These are phyloP conservation scores for Kodamaea alishanica DNA, from an alignment of 1,139 yeast species.

Conservation along the genomic window DNA sequence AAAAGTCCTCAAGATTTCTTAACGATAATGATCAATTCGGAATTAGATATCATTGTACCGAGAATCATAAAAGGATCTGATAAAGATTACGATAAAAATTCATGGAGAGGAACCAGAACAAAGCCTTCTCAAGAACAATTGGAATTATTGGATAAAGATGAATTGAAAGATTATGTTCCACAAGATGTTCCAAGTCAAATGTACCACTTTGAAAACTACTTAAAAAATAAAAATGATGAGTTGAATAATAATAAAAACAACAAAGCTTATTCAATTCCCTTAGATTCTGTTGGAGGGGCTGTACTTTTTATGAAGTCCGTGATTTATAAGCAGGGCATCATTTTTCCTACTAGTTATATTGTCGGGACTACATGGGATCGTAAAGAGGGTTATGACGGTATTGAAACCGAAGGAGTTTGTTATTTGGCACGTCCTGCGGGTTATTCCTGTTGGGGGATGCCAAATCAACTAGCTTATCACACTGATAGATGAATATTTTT, in stretches of 20 bases:
- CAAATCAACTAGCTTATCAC: slow-evolving; percentile 31
- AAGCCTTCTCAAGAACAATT: slow-evolving; percentile 33
- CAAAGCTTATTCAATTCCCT: slow-evolving; percentile 20
- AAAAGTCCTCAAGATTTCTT: slow-evolving; percentile 25
- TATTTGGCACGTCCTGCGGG: slow-evolving; percentile 44
- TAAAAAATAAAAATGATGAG: slow-evolving; percentile 15
- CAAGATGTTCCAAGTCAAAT: slow-evolving; percentile 28
- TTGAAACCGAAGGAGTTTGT: slow-evolving; percentile 52
- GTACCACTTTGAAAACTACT: slow-evolving; percentile 29
- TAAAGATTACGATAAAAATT: slow-evolving; percentile 40
- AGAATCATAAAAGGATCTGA: slow-evolving; percentile 32
- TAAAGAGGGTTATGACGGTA: slow-evolving; percentile 49
- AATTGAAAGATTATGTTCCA: slow-evolving; percentile 40
- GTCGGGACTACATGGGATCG: slow-evolving; percentile 50
- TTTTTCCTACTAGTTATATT: slow-evolving; percentile 43
- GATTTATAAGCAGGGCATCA: slow-evolving; percentile 42
- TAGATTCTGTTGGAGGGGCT: slow-evolving; percentile 52
- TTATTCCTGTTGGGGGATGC: slow-evolving; percentile 44
- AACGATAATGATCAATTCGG: slow-evolving; percentile 28
- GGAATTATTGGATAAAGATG: slow-evolving; percentile 26
- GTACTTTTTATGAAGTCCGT: slow-evolving; percentile 40
- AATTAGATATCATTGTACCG: slow-evolving; percentile 41
- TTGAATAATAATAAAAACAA: slow-evolving; percentile 13
- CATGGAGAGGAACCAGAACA: slow-evolving; percentile 46
- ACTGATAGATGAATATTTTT: slow-evolving; percentile 7